These are phyloP conservation scores for Sphaerulina musiva DNA, from an alignment of 2,329 filamentous ascomycete species.

Conservation along the genomic window DNA sequence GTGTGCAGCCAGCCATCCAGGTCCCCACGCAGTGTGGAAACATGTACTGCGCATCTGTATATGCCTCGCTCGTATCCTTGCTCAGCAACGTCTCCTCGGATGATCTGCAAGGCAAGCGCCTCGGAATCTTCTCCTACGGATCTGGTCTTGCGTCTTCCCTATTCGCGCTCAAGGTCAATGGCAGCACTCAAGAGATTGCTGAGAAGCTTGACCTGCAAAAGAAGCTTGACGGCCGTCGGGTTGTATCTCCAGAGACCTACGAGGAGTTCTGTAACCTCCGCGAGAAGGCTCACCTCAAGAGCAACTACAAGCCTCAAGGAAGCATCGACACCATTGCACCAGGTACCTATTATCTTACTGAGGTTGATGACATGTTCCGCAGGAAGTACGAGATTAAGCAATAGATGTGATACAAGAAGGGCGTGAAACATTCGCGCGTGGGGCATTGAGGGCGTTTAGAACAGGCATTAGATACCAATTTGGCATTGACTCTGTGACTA, in stretches of 20 bases:
- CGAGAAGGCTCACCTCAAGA: constrained; percentile 47
- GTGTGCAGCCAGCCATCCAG: constrained; percentile 46
- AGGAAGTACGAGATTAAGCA: constrained; percentile 46
- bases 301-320: constrained; percentile 44
- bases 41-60: constrained; percentile 51
- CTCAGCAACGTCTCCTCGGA: constrained; percentile 42
- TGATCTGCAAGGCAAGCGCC: constrained; percentile 45
- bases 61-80: constrained; percentile 45
- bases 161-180: constrained; percentile 46
- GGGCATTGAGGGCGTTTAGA: constrained; percentile 7
- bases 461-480: constrained; percentile 7
- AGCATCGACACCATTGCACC: constrained; percentile 40
- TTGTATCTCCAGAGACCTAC: constrained; percentile 45
- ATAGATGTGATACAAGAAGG: constrained; percentile 26
- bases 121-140: constrained; percentile 49
- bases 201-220: constrained; percentile 44
- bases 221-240: constrained; percentile 41
- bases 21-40: constrained; percentile 50
- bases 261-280: constrained; percentile 50
- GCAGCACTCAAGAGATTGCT: constrained; percentile 42
- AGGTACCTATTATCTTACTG: constrained; percentile 48
- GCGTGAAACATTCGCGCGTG: background rate
- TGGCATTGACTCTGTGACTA: constrained; percentile 1
- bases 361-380: constrained; percentile 48
- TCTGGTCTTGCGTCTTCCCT: constrained; percentile 47